phyloP scores from a whole-genome alignment of 2,329 filamentous ascomycete genomes.

The Colletotrichum acutatum region DNA sequence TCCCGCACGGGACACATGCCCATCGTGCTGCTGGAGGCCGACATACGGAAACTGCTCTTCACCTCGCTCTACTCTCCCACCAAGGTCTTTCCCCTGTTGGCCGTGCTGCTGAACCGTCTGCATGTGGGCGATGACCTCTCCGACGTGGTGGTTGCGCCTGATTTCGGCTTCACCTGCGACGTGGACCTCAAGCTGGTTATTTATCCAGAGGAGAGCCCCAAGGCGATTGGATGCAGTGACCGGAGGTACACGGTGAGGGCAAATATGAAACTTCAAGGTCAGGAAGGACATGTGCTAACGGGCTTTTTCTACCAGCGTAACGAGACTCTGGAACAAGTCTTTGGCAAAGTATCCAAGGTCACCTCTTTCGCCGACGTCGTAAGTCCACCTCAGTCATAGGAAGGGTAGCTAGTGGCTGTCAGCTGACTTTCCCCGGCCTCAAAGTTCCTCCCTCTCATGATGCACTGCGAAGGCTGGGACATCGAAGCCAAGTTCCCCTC shows the following conservation, averaged over 20 bases:
- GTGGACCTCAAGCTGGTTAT: background rate
- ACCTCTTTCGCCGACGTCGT: constrained; percentile 51
- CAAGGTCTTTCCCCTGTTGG: constrained; percentile 45
- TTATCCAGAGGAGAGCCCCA: constrained; percentile 27
- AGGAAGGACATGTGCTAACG: background rate
- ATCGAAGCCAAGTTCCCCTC: constrained; percentile 45
- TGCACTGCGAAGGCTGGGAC: constrained; percentile 48
- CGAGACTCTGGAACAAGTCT: constrained; percentile 43
- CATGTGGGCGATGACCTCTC: constrained; percentile 38
- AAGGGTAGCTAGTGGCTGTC: too few species aligned
- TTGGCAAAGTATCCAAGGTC: constrained; percentile 42
- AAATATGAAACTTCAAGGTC: background rate
- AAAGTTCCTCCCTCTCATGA: constrained; percentile 46
- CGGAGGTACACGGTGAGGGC: constrained; percentile 40
- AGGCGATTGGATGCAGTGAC: constrained; percentile 46
- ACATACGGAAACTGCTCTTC: constrained; percentile 51
- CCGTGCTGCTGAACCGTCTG: constrained; percentile 45
- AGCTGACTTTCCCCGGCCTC: constrained; percentile 23
- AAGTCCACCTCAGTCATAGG: too few species aligned
- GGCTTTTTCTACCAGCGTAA: constrained; percentile 39
- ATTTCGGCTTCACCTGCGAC: constrained; percentile 32
- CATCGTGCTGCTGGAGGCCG: constrained; percentile 49
- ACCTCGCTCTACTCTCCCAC: constrained; percentile 47
- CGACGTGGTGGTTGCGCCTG: constrained; percentile 10
- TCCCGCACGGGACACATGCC: constrained; percentile 44